These are phyloP conservation scores for Pythium folliculosum DNA, from an alignment of 352 stramenopile genomes.

Conservation along the genomic window DNA sequence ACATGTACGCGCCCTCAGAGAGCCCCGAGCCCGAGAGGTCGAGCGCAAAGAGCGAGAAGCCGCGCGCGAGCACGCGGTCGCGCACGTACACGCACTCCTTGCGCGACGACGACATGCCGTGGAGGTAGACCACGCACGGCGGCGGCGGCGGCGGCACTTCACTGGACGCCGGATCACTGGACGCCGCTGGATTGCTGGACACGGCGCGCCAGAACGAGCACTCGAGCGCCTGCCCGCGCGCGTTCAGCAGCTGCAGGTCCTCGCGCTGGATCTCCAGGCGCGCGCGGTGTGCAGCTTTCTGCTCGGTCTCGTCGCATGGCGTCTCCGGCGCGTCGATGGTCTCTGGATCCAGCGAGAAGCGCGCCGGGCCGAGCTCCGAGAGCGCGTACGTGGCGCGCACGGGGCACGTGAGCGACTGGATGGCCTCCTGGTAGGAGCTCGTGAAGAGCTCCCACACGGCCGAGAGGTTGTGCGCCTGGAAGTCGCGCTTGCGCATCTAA, in stretches of 20 bases:
- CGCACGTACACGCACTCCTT: slow-evolving; percentile 78
- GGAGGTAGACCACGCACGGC: slow-evolving; percentile 76
- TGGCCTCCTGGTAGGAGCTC: slow-evolving; percentile 71
- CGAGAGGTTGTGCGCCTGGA: slow-evolving; percentile 51
- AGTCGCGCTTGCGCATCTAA: slow-evolving; percentile 62
- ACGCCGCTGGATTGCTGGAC: neutral
- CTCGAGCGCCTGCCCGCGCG: slow-evolving; percentile 48
- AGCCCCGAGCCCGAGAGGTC: slow-evolving; percentile 71
- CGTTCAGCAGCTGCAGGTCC: slow-evolving; percentile 62
- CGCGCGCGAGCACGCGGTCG: slow-evolving; percentile 45
- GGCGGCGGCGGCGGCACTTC: neutral
- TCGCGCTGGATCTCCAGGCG: slow-evolving; percentile 39
- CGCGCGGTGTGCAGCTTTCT: neutral
- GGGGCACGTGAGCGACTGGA: slow-evolving; percentile 68
- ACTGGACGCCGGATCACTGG: neutral
- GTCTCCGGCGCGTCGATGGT: slow-evolving; percentile 1
- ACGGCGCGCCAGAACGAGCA: slow-evolving; percentile 67
- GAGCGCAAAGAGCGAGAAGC: slow-evolving; percentile 75
- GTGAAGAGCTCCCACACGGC: slow-evolving; percentile 76
- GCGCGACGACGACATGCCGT: slow-evolving; percentile 77
- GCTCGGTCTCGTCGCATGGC: neutral
- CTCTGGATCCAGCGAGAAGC: slow-evolving; percentile 21
- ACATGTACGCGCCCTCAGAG: slow-evolving; percentile 65
- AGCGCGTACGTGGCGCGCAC: slow-evolving; percentile 61
- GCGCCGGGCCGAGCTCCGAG: slow-evolving; percentile 46